Conservation (phyloP, 257 asterid genomes). For the Paraleonurus japonicus region DNA sequence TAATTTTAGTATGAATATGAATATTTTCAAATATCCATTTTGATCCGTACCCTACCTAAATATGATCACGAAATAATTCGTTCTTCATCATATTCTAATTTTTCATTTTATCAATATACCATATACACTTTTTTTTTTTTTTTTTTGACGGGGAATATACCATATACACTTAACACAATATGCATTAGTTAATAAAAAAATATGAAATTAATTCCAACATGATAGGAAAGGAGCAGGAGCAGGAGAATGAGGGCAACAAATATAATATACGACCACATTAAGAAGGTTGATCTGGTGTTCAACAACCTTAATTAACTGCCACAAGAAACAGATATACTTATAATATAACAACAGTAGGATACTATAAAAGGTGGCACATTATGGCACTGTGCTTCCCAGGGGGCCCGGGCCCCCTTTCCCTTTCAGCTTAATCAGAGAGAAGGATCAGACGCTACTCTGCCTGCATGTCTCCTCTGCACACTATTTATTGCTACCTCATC, state of each 20-base stretch:
- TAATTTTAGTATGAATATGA: too few species aligned
- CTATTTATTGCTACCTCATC: constrained; percentile 17
- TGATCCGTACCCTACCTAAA: too few species aligned
- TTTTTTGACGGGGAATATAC: too few species aligned
- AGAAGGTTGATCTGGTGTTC: too few species aligned
- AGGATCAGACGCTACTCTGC: neutral
- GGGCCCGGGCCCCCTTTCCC: constrained; percentile 21
- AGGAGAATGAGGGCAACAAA: neutral
- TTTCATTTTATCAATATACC: too few species aligned
- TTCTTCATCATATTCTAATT: too few species aligned
- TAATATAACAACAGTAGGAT: neutral
- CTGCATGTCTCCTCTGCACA: neutral
- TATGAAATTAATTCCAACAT: neutral
- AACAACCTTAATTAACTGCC: constrained; percentile 32
- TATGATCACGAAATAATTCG: too few species aligned
- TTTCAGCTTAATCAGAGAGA: neutral
- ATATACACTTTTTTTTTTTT: too few species aligned
- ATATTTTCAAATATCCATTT: too few species aligned
- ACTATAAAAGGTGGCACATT: neutral
- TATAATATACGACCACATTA: too few species aligned
- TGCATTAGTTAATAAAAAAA: too few species aligned
- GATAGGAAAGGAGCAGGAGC: neutral
- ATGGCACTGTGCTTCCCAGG: neutral
- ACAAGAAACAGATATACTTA: constrained; percentile 21
- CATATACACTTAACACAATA: too few species aligned